Base-by-base conservation (phyloP, 345 rosid species). In the Aurinia saxatilis region DNA sequence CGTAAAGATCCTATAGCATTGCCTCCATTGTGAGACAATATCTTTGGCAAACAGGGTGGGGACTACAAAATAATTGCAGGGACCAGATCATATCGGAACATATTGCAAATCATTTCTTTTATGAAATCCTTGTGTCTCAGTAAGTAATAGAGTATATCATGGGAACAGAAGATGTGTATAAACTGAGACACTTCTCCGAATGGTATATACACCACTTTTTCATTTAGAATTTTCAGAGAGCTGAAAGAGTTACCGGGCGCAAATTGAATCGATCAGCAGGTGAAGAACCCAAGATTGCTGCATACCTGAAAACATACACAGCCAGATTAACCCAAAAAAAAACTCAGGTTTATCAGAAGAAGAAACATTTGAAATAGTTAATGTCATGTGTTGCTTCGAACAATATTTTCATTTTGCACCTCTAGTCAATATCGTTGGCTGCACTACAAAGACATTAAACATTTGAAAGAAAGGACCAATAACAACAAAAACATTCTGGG, bases 221-320 rank as follows among this genome's bases (percentile, higher is more conserved):
- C 50, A 57, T 57, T 30, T 27, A 49, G 16, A 10, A 29, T 39
- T 39, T 10, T 9, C 12, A 1, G 5, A 58, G 19, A 53, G 36
- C 19, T 62, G 45, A 48, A 63, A 18, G 58, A 29, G 14, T 75
- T 82, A 90, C 97, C 77, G 88, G 95, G 48, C 71, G 78, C 67
- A 87, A 37, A 68, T 66, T 45, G 66, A 79, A 65, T 79, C 59
- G 82, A 62, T 75, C 77, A 13, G 52, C 59, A 46, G 85, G 78
- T 36, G 85, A 74, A 58, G 92, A 73, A 66, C 97, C 97, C 78
- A 87, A 70, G 31, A 90, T 83, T 73, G 88, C 88, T 67, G 97
- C 86, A 82, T 90, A 85, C 72, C 97, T 90, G 70, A 63, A 53
- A 64, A 40, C 2, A 41, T 14, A 64, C 34, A 71, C 41, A 64